Conservation (phyloP, 2,329 filamentous ascomycete genomes). For the Ustulina deusta region DNA sequence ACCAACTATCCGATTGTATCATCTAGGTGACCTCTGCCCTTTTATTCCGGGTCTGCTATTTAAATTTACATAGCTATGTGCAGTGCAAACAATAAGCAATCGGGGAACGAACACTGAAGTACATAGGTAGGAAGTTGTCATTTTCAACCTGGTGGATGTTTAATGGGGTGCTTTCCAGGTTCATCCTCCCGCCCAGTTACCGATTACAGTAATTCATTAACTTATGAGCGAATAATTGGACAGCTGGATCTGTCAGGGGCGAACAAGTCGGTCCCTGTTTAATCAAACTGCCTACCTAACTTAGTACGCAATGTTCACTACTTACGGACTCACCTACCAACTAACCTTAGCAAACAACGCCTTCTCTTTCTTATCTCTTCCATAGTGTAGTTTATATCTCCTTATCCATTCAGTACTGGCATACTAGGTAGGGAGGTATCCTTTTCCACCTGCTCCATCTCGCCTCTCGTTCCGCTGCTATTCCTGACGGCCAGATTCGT, state of each 20-base stretch:
- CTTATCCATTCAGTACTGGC: not conserved
- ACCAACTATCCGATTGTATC: not conserved
- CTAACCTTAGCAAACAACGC: slow-evolving; percentile 11
- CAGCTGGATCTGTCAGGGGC: slow-evolving; percentile 29
- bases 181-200: slow-evolving; percentile 5
- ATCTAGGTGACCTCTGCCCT: not conserved
- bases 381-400: not conserved
- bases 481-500: slow-evolving; percentile 11
- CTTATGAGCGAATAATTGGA: slow-evolving; percentile 31
- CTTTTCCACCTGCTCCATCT: not conserved
- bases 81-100: slow-evolving; percentile 9
- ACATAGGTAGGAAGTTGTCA: not conserved
- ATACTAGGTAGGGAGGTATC: not conserved
- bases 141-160: slow-evolving; percentile 16
- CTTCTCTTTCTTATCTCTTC: slow-evolving; percentile 5
- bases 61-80: not conserved
- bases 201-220: slow-evolving; percentile 31
- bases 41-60: not conserved
- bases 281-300: slow-evolving; percentile 30
- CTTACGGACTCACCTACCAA: too few species aligned
- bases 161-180: slow-evolving; percentile 4
- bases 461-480: slow-evolving; percentile 9
- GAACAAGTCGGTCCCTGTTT: slow-evolving; percentile 31
- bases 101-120: not conserved
- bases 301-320: not conserved